A percentile compares a stretch with the other conserved stretches of the same genome.
phyloP scores from a whole-genome alignment of 2,329 filamentous ascomycete genomes.

The Epicoccum nigrum region DNA sequence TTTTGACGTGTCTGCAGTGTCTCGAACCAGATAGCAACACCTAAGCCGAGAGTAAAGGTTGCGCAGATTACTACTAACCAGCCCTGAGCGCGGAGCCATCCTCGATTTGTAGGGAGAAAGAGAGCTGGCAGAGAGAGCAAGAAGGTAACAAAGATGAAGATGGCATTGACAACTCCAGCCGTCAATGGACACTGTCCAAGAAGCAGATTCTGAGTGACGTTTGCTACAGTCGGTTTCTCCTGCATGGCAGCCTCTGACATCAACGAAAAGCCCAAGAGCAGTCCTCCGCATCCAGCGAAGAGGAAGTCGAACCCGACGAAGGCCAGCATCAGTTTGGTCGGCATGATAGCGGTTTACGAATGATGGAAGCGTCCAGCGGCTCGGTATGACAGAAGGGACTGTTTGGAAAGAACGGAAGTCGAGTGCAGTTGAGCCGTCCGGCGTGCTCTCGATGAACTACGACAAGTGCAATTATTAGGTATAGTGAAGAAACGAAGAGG shows the following conservation, averaged over 20 bases:
- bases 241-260: slow-evolving; percentile 53
- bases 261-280: slow-evolving; percentile 61
- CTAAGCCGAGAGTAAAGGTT: slow-evolving; percentile 67
- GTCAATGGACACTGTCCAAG: slow-evolving; percentile 60
- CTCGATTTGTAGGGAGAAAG: slow-evolving; percentile 67
- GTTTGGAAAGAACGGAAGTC: slow-evolving; percentile 40
- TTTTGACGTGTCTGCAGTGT: slow-evolving; percentile 71
- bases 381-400: slow-evolving; percentile 6
- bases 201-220: slow-evolving; percentile 59
- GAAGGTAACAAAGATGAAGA: slow-evolving; percentile 74
- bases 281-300: slow-evolving; percentile 58
- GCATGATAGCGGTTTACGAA: slow-evolving; percentile 48
- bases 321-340: slow-evolving; percentile 59
- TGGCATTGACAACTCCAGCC: slow-evolving; percentile 75
- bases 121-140: slow-evolving; percentile 73
- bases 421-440: slow-evolving; percentile 46
- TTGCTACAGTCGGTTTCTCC: slow-evolving; percentile 52
- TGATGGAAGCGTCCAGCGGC: slow-evolving; percentile 19
- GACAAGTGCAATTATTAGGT: slow-evolving; percentile 40
- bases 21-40: slow-evolving; percentile 68
- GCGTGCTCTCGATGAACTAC: slow-evolving; percentile 44
- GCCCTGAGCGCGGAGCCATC: slow-evolving; percentile 73
- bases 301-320: slow-evolving; percentile 59
- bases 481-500: slow-evolving; percentile 37
- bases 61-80: slow-evolving; percentile 71